Evolutionary conservation across 2,329 filamentous ascomycete species (phyloP), one percentile per base, ranked within the genome.

Genomic region (Aspergillus clavatus): DNA sequence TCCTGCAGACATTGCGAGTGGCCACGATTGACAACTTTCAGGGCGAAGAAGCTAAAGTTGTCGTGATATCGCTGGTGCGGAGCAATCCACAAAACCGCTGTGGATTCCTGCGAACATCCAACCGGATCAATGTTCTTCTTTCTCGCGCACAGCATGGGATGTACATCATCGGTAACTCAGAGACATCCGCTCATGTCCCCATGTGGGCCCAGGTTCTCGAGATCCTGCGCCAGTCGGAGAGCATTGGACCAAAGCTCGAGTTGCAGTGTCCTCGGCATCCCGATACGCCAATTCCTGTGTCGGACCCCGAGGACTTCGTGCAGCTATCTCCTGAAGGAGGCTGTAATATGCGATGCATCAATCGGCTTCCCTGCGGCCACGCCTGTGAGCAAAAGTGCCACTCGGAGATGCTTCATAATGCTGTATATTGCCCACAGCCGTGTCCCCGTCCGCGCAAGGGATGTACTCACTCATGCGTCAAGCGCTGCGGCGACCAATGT

Each of bases 11-110:
- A 1, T 60, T 85, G 2, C 68, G 79, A 4, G 62, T 84, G 0
- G 82, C 83, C 0, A 88, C 83, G 0, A 77, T 88, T 0, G 83
- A 87, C 60, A 89, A 89, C 51, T 89, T 87, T 44, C 84, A 90
- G 54, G 86, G 86, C 0, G 85, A 90, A 57, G 85, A 90, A 56
- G 82, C 81, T 1, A 83, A 86, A 41, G 69, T 90, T 7, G 72
- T 90, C 0, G 70, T 90, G 2, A 70, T 89, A 0, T 86, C 82
- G 0, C 69, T 90, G 0, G 84, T 88, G 0, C 77, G 86, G 31
- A 87, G 84, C 65, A 90, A 90, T 52, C 49, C 61, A 0, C 55
- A 75, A 6, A 68, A 66, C 7, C 77, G 74, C 5, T 76, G 77
- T 14, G 86, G 86, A 0, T 90, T 89, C 47, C 68, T 90, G 1